phyloP scores from a whole-genome alignment of 805 yeast genomes.

The Cyberlindnera samutprakarnensis region DNA sequence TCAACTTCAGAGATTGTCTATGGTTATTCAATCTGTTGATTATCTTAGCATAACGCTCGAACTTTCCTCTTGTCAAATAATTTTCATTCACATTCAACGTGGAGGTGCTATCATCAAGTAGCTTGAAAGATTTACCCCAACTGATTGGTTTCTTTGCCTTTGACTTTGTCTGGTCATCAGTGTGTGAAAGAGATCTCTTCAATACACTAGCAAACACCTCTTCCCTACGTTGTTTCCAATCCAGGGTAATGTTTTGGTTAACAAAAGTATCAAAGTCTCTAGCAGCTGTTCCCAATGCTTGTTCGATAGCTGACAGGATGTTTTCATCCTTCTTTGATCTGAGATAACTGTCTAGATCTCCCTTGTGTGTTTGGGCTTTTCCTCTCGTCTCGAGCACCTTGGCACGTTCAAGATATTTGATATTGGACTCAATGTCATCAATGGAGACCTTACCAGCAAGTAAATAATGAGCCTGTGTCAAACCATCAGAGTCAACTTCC shows the following conservation, averaged over 20 bases:
- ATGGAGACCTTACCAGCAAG: constrained; percentile 86
- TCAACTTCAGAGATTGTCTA: constrained; percentile 37
- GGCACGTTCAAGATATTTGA: constrained; percentile 31
- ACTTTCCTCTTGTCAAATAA: constrained; percentile 40
- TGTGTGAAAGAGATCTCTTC: constrained; percentile 19
- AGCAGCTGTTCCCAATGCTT: constrained; percentile 63
- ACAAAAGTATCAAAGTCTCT: constrained; percentile 77
- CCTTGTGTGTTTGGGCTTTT: constrained; percentile 12
- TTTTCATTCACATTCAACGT: constrained; percentile 37
- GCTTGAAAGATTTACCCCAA: constrained; percentile 26
- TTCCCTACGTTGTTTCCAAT: constrained; percentile 77
- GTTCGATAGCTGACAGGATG: constrained; percentile 76
- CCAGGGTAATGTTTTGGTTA: constrained; percentile 62
- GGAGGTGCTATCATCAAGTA: constrained; percentile 25
- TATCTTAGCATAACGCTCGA: constrained; percentile 68
- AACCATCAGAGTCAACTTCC: constrained; percentile 30
- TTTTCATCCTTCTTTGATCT: constrained; percentile 73
- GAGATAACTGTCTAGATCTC: constrained; percentile 56
- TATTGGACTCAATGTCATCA: constrained; percentile 67
- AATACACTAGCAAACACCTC: constrained; percentile 61
- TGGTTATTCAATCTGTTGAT: constrained; percentile 65
- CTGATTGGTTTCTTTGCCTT: constrained; percentile 3
- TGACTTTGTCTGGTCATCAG: constrained; percentile 7
- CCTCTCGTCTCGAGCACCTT: constrained; percentile 23
- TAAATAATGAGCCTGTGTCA: constrained; percentile 77